These are phyloP conservation scores for Phytophthora macrochlamydospora DNA, from an alignment of 352 stramenopile genomes.

Conservation along the genomic window DNA sequence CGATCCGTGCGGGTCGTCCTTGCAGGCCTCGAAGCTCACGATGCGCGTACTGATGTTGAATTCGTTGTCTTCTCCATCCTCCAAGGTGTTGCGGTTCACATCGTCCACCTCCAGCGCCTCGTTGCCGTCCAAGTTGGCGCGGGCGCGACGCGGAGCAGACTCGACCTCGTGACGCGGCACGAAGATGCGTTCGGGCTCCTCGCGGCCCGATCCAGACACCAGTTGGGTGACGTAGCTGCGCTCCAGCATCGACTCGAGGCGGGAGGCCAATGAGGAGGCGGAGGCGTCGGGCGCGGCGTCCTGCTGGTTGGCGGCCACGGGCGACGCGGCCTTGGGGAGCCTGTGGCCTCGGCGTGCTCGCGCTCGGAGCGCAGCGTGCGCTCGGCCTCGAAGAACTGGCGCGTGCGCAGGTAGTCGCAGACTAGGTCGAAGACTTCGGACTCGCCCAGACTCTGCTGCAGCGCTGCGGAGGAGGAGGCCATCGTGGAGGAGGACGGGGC, in stretches of 20 bases:
- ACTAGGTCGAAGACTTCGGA: conserved; percentile 89
- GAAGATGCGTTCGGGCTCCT: conserved; percentile 80
- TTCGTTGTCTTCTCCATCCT: conserved; percentile 47
- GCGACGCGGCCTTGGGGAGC: conserved; percentile 23
- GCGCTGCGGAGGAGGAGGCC: conserved; percentile 61
- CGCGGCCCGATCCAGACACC: conserved; percentile 66
- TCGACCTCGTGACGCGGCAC: conserved; percentile 73
- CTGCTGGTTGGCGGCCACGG: conserved; percentile 46
- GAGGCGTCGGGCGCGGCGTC: conserved; percentile 10
- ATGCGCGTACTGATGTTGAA: conserved; percentile 78
- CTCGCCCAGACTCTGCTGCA: conserved; percentile 84
- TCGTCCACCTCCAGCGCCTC: conserved; percentile 54
- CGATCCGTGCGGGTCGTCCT: conserved; percentile 90
- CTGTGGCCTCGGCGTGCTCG: conserved; percentile 33
- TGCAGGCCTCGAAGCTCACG: conserved; percentile 82
- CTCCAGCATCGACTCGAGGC: conserved; percentile 82
- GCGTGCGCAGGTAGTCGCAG: conserved; percentile 87
- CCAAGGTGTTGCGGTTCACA: conserved; percentile 35
- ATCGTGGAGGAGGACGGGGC: conserved; percentile 20
- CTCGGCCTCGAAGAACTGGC: conserved; percentile 87
- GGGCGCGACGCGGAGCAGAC: conserved; percentile 44
- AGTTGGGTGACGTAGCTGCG: conserved; percentile 86
- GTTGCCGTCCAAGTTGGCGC: conserved; percentile 80
- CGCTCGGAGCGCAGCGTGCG: conserved; percentile 74
- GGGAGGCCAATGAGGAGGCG: conserved; percentile 51